Evolutionary conservation across 345 rosid genomes (phyloP).

Genomic region (Salix arbutifolia): DNA sequence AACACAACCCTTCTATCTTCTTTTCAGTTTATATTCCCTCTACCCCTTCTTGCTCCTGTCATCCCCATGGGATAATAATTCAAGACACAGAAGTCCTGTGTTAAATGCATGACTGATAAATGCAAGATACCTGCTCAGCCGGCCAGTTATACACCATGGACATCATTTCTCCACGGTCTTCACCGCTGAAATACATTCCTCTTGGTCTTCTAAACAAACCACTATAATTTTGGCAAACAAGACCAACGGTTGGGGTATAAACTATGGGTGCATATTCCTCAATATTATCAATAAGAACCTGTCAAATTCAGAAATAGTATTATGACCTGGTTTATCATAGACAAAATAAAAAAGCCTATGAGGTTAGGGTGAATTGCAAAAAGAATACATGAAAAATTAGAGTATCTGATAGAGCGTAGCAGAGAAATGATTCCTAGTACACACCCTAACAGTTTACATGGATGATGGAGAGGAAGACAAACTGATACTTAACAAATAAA

Average conservation of each 20-base stretch:
- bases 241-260: constrained; percentile 95
- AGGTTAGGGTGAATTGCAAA: neutral
- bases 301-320: constrained; percentile 21
- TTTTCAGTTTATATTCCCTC: neutral
- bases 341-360: neutral
- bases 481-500: neutral
- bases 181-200: constrained; percentile 96
- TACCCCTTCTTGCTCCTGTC: neutral
- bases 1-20: neutral
- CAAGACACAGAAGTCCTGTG: constrained; percentile 6
- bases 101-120: constrained; percentile 9
- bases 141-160: constrained; percentile 99
- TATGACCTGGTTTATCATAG: neutral
- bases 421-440: neutral
- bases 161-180: constrained; percentile 98
- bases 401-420: neutral
- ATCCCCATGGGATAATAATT: neutral
- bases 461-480: neutral
- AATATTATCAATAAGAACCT: constrained; percentile 87
- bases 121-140: constrained; percentile 72
- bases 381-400: neutral
- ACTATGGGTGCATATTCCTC: constrained; percentile 97
- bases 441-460: neutral
- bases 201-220: constrained; percentile 97
- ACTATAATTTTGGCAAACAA: constrained; percentile 92